Evolutionary conservation across 2,329 filamentous ascomycete species (phyloP), one percentile per base, ranked within the genome.

Genomic region (Ascochyta clinopodiicola): DNA sequence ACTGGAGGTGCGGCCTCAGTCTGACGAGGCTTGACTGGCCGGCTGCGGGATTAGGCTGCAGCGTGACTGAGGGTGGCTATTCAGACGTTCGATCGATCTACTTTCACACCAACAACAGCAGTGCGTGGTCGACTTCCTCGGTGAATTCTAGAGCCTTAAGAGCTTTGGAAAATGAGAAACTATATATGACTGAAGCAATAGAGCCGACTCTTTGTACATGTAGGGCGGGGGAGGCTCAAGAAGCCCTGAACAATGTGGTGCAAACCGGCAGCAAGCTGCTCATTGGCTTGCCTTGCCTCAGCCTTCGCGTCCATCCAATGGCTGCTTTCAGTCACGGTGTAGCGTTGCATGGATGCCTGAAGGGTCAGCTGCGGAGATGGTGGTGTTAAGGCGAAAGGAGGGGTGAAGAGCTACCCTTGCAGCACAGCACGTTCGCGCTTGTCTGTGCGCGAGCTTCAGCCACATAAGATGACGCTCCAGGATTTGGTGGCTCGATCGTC

Each of bases 1-100:
- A 44, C 27, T 42, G 32, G 43, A 37, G 43, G 36, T 46, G 45
- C 43, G 38, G 19, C 55, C 44, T 21, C 43, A 34, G 56, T 45
- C 56, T 63, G 58, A 58, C 48, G 31, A 59, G 53, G 48, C 46
- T 59, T 35, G 46, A 50, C 27, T 51, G 50, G 54, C 44, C 48
- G 48, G 36, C 34, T 44, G 47, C 47, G 21, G 38, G 17, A 62
- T 50, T 62, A 65, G 62, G 62, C 62, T 56, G 37, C 52, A 56
- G 52, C 52, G 46, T 51, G 52, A 56, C 43, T 61, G 37, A 46
- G 42, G 43, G 43, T 32, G 36, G 42, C 40, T 25, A 43, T 45
- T 24, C 36, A 37, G 25, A 15, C 7, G 45, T 32, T 48, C 38
- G 42, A 31, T 45, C 29, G 24, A 17, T 36, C 17, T 27, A 6